These are phyloP conservation scores for Chaetomium fimeti DNA, from an alignment of 495 filamentous ascomycete genomes.

Conservation along the genomic window DNA sequence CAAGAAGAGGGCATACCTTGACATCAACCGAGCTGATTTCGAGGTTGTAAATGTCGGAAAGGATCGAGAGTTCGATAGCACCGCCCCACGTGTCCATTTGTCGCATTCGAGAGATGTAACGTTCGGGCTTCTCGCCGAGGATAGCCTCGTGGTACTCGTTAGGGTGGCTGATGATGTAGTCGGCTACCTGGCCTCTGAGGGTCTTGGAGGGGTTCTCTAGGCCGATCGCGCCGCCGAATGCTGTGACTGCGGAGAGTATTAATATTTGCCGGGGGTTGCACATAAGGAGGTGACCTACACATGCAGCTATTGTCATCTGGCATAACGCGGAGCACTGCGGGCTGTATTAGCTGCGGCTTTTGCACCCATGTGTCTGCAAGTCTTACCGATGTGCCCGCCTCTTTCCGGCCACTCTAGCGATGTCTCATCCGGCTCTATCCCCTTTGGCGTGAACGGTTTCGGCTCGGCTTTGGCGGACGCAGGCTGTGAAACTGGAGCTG, in stretches of 20 bases:
- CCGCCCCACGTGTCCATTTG: conserved; percentile 85
- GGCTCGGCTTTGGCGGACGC: conserved; percentile 16
- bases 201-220: conserved; percentile 43
- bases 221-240: conserved; percentile 71
- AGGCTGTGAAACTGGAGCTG: conserved; percentile 6
- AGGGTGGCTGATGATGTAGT: conserved; percentile 70
- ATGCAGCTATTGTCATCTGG: conserved; percentile 95
- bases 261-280: not conserved
- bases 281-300: conserved; percentile 39
- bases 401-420: conserved; percentile 36
- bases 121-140: conserved; percentile 68
- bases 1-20: conserved; percentile 33
- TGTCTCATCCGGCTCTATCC: conserved; percentile 39
- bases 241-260: conserved; percentile 56
- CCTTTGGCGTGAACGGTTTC: conserved; percentile 33
- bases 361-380: too few species aligned
- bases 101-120: conserved; percentile 84
- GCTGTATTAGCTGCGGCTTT: not conserved
- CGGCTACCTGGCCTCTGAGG: conserved; percentile 78
- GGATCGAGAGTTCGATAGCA: conserved; percentile 80
- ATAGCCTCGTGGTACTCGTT: conserved; percentile 71
- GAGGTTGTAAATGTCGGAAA: conserved; percentile 80
- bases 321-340: conserved; percentile 81
- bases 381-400: conserved; percentile 34
- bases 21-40: conserved; percentile 85